Evolutionary conservation across 306 rosid genomes (phyloP).

Genomic region (Cicer bijugum): DNA sequence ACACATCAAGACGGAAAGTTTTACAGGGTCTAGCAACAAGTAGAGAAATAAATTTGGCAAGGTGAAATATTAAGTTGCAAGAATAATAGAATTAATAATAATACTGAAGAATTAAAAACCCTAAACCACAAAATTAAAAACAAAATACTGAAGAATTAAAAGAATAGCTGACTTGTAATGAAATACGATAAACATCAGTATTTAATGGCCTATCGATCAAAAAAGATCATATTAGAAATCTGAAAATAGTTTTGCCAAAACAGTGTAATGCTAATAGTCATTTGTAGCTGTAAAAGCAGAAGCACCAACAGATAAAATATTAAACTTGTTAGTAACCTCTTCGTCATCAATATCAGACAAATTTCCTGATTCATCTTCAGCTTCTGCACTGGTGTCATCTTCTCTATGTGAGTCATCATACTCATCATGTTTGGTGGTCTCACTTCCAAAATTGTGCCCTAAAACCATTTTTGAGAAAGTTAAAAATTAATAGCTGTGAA

Average conservation of each 20-base stretch:
- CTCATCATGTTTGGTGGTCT: slow-evolving; percentile 37
- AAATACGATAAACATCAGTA: neutral
- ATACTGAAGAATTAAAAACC: too few relatives aligned
- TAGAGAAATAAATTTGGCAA: too few relatives aligned
- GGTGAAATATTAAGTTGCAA: neutral
- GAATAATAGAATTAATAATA: neutral
- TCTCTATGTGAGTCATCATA: slow-evolving; percentile 23
- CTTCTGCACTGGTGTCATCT: slow-evolving; percentile 42
- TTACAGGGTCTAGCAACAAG: neutral
- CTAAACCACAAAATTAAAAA: neutral
- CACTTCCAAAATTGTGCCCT: slow-evolving; percentile 42
- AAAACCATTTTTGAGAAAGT: slow-evolving; percentile 27
- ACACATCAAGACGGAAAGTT: neutral
- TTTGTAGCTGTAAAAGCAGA: neutral
- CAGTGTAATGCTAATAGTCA: neutral
- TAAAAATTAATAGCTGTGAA: slow-evolving; percentile 28
- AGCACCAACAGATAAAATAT: slow-evolving; percentile 18
- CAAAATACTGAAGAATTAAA: neutral
- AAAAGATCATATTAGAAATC: neutral
- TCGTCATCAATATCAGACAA: slow-evolving; percentile 68
- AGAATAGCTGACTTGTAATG: neutral
- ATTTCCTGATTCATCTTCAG: slow-evolving; percentile 56
- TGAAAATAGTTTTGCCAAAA: neutral
- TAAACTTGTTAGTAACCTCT: slow-evolving; percentile 49
- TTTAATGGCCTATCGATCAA: neutral